Evolutionary conservation across 2,329 filamentous ascomycete species (phyloP), one percentile per base, ranked within the genome.

Genomic region (Myriosclerotinia scirpicola): DNA sequence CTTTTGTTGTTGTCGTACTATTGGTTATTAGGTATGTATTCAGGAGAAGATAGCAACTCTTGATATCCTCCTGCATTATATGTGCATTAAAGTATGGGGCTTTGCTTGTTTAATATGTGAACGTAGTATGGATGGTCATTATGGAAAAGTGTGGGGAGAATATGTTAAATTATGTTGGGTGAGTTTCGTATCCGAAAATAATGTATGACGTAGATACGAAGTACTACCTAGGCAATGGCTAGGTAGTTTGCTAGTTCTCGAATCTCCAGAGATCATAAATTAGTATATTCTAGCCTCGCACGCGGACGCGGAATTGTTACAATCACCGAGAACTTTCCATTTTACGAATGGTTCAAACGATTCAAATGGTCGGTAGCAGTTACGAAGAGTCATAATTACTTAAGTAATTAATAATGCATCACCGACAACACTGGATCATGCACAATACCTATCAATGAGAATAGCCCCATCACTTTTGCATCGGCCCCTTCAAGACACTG

Each of bases 121-220:
- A 59, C 14, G 56, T 15, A 26, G n/a, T 52, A 40, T 38, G 38
- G 36, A 40, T 38, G 38, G 36, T n/a, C 30, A 50, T 46, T 50
- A 65, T 61, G 48, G 34, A 15, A 59, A 65, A 65, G 54, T 65
- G 63, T 59, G 64, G 55, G 55, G 50, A 53, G 58, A 50, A 48
- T 48, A 61, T 61, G 64, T 54, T 46, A 26, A 54, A 52, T 52
- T 34, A 63, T 54, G 36, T 54, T 59, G 54, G 46, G 64, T 34
- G 22, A 54, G 26, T 20, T 36, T 61, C 26, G 55, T 22, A 50
- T 59, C 55, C 63, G 46, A 38, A 42, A 59, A 40, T 40, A 59
- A 40, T 34, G 7, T 54, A 65, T 65, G 64, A 65, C 64, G 64
- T 65, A 65, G 36, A 44, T 61, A 58, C 17, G n/a, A n/a, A n/a